phyloP scores from a whole-genome alignment of 768 basidiomycete species.

The Naganishia antarctica region DNA sequence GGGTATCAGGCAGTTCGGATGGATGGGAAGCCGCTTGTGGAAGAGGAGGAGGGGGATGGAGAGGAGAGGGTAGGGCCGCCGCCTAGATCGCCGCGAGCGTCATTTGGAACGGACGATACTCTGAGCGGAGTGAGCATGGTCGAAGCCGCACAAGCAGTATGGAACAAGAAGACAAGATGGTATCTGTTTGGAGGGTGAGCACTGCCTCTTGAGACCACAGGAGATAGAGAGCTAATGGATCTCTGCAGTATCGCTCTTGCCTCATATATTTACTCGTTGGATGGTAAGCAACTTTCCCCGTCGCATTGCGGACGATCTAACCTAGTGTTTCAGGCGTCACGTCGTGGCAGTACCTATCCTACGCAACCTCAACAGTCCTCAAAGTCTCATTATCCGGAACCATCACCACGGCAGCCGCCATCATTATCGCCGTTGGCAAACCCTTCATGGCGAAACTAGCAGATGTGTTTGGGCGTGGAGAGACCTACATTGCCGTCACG shows the following conservation, averaged over 20 bases:
- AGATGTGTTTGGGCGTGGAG: constrained; percentile 65
- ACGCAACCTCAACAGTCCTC: constrained; percentile 57
- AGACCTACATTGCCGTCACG: constrained; percentile 57
- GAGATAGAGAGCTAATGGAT: not conserved
- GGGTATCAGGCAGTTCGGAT: constrained; percentile 19
- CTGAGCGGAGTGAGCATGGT: constrained; percentile 37
- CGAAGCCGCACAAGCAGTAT: constrained; percentile 39
- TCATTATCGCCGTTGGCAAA: constrained; percentile 56
- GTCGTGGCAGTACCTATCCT: constrained; percentile 62
- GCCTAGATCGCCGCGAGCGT: not conserved
- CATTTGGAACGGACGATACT: not conserved
- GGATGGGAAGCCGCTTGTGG: constrained; percentile 1
- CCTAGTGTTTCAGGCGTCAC: constrained; percentile 52
- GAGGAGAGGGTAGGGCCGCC: not conserved
- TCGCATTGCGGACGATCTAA: not conserved
- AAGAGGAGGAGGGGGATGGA: not conserved
- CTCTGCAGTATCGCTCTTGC: constrained; percentile 58
- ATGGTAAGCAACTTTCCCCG: constrained; percentile 45
- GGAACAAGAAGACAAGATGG: constrained; percentile 59
- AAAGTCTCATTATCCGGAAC: constrained; percentile 59
- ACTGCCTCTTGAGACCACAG: not conserved
- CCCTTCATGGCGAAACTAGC: constrained; percentile 70
- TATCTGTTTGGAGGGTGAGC: constrained; percentile 59
- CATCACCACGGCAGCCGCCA: constrained; percentile 54
- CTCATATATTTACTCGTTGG: constrained; percentile 72